Base-by-base conservation (phyloP, 345 rosid genomes). In the Gossypium sturtianum region DNA sequence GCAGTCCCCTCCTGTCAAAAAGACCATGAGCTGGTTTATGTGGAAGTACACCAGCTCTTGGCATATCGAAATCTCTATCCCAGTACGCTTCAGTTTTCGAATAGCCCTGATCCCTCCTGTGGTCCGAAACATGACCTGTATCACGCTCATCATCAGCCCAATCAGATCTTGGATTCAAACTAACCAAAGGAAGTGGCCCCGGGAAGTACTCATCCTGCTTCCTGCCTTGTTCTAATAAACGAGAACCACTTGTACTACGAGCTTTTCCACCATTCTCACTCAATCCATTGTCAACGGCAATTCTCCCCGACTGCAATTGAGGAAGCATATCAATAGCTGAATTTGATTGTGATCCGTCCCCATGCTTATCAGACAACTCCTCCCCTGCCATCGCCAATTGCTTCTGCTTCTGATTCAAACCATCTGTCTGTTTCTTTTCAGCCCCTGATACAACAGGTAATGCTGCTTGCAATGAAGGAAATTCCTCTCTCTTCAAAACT, bases 61-160 rank as follows among this genome's bases (percentile, higher is more conserved):
- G 92, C 78, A 87, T 82, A 85, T 87, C 91, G 82, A 86, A 89
- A 86, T 86, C 90, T 56, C 84, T 83, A 45, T 94, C 96, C 98
- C 95, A 87, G 62, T 71, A 89, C 68, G 86, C 84, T 64, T 91
- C 98, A 74, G 61, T 82, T 74, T 84, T 93, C 2, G 87, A 74
- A 80, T 85, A 87, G 17, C 89, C 89, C 73, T 82, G 76, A 76
- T 88, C 97, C 64, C 88, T 94, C 73, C 86, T 89, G 34, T 86
- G 72, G 53, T 90, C 89, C 57, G 80, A 73, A 78, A 91, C 88
- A 74, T 79, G 89, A 76, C 98, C 83, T 44, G 97, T 93, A 74
- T 96, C 99, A 76, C 97, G 98, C 81, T 96, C 99, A 84, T 96
- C 99, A 84, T 96, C 99, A 72, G 94, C 97, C 98, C 99, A 95